Conservation (phyloP, 345 rosid genomes). For the Arabis alpina region DNA sequence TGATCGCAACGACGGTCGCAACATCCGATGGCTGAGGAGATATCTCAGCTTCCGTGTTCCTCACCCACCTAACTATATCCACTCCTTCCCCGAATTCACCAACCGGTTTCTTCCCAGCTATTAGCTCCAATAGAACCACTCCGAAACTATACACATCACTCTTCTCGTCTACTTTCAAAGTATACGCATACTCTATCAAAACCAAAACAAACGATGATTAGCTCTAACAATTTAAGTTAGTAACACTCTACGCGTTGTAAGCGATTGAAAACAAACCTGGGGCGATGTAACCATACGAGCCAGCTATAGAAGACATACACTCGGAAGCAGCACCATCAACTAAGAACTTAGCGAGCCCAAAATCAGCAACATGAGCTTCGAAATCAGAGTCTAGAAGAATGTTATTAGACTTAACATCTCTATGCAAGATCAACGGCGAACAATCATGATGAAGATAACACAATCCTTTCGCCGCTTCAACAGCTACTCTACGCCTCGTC, state of each 20-base stretch:
- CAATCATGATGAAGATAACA: constrained; percentile 97
- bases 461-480: constrained; percentile 81
- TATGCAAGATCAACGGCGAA: constrained; percentile 83
- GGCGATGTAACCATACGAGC: constrained; percentile 94
- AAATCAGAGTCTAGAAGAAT: constrained; percentile 76
- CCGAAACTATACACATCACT: constrained; percentile 96
- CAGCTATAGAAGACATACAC: constrained; percentile 89
- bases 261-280: constrained; percentile 57
- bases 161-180: constrained; percentile 85
- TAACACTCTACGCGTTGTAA: too few species aligned
- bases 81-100: constrained; percentile 97
- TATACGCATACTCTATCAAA: constrained; percentile 75
- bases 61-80: constrained; percentile 93
- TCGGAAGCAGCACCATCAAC: constrained; percentile 80
- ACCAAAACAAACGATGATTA: neutral
- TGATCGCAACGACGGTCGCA: constrained; percentile 61
- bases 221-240: too few species aligned
- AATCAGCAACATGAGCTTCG: constrained; percentile 94
- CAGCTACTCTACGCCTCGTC: constrained; percentile 65
- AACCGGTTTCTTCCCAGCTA: constrained; percentile 83
- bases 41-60: constrained; percentile 66
- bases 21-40: constrained; percentile 51
- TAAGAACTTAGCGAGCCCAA: constrained; percentile 93
- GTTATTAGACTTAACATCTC: constrained; percentile 92
- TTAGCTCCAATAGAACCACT: constrained; percentile 78